Evolutionary conservation across 306 rosid species (phyloP).

Genomic region (Parietaria judaica): DNA sequence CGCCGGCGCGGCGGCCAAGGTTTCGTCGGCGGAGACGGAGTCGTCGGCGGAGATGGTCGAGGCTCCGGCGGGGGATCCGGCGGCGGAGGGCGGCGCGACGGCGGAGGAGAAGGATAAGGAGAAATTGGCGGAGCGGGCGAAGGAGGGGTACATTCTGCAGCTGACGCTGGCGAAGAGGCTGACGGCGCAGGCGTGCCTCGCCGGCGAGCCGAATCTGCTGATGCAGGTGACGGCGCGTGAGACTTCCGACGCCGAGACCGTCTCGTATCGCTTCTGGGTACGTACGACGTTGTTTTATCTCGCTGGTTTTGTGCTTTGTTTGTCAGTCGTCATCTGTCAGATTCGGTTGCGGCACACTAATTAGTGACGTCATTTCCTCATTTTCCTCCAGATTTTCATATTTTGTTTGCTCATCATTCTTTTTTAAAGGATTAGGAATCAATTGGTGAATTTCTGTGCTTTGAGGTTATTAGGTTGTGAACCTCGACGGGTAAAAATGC

Average conservation of each 20-base stretch:
- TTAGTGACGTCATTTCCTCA: too few relatives aligned
- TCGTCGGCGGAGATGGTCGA: constrained; percentile 21
- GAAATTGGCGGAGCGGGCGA: constrained; percentile 31
- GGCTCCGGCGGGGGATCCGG: constrained; percentile 23
- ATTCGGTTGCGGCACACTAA: too few relatives aligned
- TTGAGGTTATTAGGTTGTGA: too few relatives aligned
- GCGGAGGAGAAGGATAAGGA: constrained; percentile 2
- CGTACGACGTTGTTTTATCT: neutral
- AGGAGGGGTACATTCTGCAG: constrained; percentile 60
- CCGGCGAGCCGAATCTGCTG: constrained; percentile 43
- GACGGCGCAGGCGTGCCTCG: constrained; percentile 50
- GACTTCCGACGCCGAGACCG: constrained; percentile 53
- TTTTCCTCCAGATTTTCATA: neutral
- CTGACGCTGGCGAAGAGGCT: constrained; percentile 53
- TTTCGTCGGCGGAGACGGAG: constrained; percentile 24
- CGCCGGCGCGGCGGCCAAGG: constrained; percentile 45
- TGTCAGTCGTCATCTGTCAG: too few relatives aligned
- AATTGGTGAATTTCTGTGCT: too few relatives aligned
- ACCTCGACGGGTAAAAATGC: too few relatives aligned
- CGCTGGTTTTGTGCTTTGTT: neutral
- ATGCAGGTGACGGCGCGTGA: constrained; percentile 35
- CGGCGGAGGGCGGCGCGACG: constrained; percentile 15
- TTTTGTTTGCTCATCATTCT: neutral
- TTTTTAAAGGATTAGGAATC: neutral
- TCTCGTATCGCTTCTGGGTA: constrained; percentile 97